Evolutionary conservation across 1,284 basidiomycete species (phyloP).

Genomic region (Kwoniella shivajii): DNA sequence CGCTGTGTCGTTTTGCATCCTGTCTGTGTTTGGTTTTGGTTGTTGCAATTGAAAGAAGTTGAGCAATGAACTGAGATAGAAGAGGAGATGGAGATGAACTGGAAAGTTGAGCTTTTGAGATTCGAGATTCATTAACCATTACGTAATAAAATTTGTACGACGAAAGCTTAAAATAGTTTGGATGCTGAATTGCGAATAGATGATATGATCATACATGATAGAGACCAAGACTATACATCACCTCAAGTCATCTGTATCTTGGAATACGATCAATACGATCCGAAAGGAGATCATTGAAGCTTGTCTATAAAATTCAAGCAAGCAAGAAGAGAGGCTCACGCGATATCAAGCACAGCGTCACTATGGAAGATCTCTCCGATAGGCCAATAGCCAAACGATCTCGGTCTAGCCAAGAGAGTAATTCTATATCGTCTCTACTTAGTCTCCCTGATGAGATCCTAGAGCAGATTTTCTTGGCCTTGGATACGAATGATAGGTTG

Average conservation of each 20-base stretch:
- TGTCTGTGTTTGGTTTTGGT: background rate
- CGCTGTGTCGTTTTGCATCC: constrained; percentile 18
- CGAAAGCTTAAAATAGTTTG: background rate
- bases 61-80: too few species aligned
- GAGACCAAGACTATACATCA: too few species aligned
- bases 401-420: background rate
- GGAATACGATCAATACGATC: too few species aligned
- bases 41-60: background rate
- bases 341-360: too few species aligned
- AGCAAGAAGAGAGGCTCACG: too few species aligned
- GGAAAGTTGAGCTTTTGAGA: background rate
- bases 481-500: constrained; percentile 26
- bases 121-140: too few species aligned
- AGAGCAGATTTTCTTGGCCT: constrained; percentile 27
- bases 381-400: background rate
- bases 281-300: too few species aligned
- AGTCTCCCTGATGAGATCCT: constrained; percentile 39
- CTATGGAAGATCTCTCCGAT: background rate
- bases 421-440: background rate
- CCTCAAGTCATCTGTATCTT: too few species aligned
- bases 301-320: too few species aligned
- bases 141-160: background rate
- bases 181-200: background rate
- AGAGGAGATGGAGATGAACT: too few species aligned
- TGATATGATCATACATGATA: background rate